Conservation (phyloP, 164 flowering plant genomes). For the Vitis rupestris region DNA sequence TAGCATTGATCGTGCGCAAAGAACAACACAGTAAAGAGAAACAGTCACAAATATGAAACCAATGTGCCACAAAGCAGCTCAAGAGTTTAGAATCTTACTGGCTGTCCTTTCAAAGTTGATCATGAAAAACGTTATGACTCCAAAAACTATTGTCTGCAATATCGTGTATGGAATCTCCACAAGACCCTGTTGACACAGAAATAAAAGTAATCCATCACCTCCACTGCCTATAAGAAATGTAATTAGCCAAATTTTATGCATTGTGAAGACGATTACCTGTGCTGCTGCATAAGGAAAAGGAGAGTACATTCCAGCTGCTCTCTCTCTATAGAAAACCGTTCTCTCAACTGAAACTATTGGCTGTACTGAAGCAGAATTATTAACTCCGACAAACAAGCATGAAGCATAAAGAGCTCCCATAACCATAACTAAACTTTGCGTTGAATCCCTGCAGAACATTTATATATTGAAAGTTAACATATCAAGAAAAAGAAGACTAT, state of each 20-base stretch:
- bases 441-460: conserved; percentile 44
- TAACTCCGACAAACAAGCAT: conserved; percentile 78
- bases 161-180: conserved; percentile 83
- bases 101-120: conserved; percentile 62
- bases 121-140: conserved; percentile 81
- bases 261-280: conserved; percentile 46
- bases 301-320: conserved; percentile 88
- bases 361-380: conserved; percentile 81
- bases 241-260: not conserved
- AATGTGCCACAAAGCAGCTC: not conserved
- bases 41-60: too few species aligned
- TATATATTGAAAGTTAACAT: not conserved
- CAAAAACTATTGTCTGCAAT: conserved; percentile 62
- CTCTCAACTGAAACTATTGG: conserved; percentile 84
- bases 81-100: conserved; percentile 34
- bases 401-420: conserved; percentile 87
- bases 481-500: not conserved
- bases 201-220: not conserved
- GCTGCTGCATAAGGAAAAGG: conserved; percentile 80
- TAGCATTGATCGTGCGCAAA: too few species aligned
- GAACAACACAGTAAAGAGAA: too few species aligned
- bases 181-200: conserved; percentile 56
- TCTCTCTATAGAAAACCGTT: conserved; percentile 89
- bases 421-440: conserved; percentile 42
- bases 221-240: not conserved